Evolutionary conservation across 2,329 filamentous ascomycete genomes (phyloP), one percentile per base, ranked within the genome.

Genomic region (Xylariaceae sp.): DNA sequence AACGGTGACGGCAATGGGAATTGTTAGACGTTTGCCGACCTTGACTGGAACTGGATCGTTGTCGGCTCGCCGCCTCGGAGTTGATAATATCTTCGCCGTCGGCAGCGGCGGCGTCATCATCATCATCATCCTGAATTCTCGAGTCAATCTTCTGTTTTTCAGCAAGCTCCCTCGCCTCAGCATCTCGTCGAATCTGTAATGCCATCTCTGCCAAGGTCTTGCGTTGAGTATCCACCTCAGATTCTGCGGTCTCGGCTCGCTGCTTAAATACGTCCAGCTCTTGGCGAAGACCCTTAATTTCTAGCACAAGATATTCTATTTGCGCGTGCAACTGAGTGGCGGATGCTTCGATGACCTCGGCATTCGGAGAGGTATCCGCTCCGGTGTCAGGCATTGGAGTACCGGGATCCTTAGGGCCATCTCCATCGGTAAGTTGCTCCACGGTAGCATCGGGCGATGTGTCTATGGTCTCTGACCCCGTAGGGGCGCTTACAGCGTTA

Each of bases 181-280:
- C 83, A 62, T 91, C 85, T 63, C 77, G 79, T 49, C 91, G 83
- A 52, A 96, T 87, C 61, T 87, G 86, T 63, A 89, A 78, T 12
- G 96, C 85, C 89, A 97, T 94, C 67, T 96, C 89, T 1, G 88
- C 86, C 42, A 99, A 73, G 1, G 86, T 87, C 69, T 87, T 86
- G 51, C 87, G 84, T 50, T 85, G 83, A 40, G 82, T 77, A 51
- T 86, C 83, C 43, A 86, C 82, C 63, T 96, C 91, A 8, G 80
- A 75, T 68, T 97, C 92, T 3, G 91, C 92, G 54, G 76, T 80
- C 69, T 96, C 88, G 8, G 91, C 91, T 29, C 89, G 84, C 52
- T 81, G 76, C 64, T 86, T 86, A 74, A 89, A 96, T 6, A 78
- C 74, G 50, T 94, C 86, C 67, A 96, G 85, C 68, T 95, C 87